These are phyloP conservation scores for Aspergillus bombycis DNA, from an alignment of 2,329 filamentous ascomycete genomes.

Conservation along the genomic window DNA sequence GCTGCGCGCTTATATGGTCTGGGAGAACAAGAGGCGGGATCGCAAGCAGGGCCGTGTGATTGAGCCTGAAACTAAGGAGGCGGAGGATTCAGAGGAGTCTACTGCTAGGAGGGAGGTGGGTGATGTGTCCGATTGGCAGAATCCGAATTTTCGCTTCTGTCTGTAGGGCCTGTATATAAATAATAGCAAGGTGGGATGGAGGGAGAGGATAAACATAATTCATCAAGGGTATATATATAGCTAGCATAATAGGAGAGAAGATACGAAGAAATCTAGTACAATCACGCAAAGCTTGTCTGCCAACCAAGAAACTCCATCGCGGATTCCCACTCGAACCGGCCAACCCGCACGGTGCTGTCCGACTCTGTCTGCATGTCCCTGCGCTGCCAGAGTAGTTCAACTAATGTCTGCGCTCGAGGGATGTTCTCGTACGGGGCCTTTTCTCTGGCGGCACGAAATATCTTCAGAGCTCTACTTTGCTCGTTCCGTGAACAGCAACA, in stretches of 20 bases:
- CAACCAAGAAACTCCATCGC: not conserved
- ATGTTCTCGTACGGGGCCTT: not conserved
- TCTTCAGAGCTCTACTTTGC: not conserved
- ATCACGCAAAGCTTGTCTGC: not conserved
- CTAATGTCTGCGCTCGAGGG: not conserved
- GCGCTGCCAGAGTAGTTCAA: not conserved
- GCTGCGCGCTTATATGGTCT: conserved; percentile 2
- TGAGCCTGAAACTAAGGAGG: conserved; percentile 10
- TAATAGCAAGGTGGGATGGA: fast-evolving
- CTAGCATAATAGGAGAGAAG: not conserved
- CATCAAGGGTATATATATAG: not conserved
- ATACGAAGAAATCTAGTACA: not conserved
- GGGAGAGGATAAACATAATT: not conserved
- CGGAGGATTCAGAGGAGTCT: not conserved
- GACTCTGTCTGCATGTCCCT: not conserved
- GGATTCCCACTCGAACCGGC: not conserved
- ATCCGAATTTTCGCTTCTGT: conserved; percentile 12
- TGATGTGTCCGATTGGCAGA: conserved; percentile 15
- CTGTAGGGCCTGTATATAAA: not conserved
- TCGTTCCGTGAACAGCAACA: not conserved
- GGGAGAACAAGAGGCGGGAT: conserved; percentile 13
- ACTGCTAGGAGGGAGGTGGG: not conserved
- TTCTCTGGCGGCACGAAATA: not conserved
- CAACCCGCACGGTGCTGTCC: not conserved
- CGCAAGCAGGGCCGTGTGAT: conserved; percentile 10